These are phyloP conservation scores for Arabidopsis thaliana DNA, from an alignment of 345 rosid species.

Conservation along the genomic window DNA sequence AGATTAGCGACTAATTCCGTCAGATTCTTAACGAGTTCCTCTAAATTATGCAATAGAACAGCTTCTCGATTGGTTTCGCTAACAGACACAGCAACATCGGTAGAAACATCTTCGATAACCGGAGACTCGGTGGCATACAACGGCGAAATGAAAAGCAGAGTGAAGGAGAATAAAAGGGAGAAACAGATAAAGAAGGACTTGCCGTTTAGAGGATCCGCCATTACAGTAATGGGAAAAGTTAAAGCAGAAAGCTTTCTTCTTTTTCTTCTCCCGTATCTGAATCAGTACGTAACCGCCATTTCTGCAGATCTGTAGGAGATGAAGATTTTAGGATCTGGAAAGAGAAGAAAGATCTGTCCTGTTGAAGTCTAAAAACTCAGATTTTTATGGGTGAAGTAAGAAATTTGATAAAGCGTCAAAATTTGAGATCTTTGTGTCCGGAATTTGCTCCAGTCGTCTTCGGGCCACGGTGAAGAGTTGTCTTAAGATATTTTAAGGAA, in stretches of 20 bases:
- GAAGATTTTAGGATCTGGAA: slow-evolving; percentile 45
- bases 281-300: slow-evolving; percentile 49
- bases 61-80: slow-evolving; percentile 31
- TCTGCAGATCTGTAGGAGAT: slow-evolving; percentile 37
- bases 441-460: slow-evolving; percentile 29
- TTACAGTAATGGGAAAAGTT: slow-evolving; percentile 28
- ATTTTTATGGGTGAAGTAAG: slow-evolving; percentile 1
- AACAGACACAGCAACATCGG: slow-evolving; percentile 35
- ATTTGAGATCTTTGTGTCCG: slow-evolving; percentile 21
- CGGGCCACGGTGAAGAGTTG: slow-evolving; percentile 34
- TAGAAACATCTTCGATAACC: slow-evolving; percentile 35
- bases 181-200: slow-evolving; percentile 55
- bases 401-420: not conserved
- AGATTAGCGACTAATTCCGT: slow-evolving; percentile 64
- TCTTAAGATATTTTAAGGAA: not conserved
- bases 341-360: slow-evolving; percentile 28
- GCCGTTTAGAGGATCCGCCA: slow-evolving; percentile 66
- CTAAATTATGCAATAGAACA: slow-evolving; percentile 60
- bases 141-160: slow-evolving; percentile 49
- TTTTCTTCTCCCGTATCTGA: not conserved
- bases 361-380: slow-evolving; percentile 39
- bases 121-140: slow-evolving; percentile 42
- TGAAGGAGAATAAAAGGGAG: slow-evolving; percentile 16
- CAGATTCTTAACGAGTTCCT: slow-evolving; percentile 72
- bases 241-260: slow-evolving; percentile 6